Evolutionary conservation across 1,284 basidiomycete genomes (phyloP).

Genomic region (Coniferiporia sulphurascens): DNA sequence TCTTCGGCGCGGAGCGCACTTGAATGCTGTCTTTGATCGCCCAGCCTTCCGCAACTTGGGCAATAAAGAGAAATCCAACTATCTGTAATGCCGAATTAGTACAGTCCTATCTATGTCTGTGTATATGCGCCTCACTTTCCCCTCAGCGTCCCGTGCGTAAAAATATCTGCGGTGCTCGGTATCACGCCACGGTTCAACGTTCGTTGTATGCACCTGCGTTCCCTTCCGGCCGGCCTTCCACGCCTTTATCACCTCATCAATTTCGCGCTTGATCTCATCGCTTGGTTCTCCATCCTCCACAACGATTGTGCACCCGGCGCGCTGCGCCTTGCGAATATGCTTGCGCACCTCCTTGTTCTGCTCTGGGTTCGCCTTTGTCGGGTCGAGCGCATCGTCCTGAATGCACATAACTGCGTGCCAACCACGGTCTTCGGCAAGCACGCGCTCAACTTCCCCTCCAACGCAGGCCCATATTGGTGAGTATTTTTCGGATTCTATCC

Average conservation of each 20-base stretch:
- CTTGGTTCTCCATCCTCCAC: constrained; percentile 35
- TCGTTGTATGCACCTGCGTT: constrained; percentile 51
- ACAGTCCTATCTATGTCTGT: constrained; percentile 1
- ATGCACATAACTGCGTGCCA: constrained; percentile 49
- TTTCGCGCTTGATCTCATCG: constrained; percentile 33
- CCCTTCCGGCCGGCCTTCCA: constrained; percentile 45
- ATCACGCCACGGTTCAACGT: constrained; percentile 49
- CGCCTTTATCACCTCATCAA: constrained; percentile 41
- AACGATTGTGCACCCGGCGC: constrained; percentile 42
- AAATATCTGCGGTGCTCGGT: constrained; percentile 48
- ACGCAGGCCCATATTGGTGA: constrained; percentile 52
- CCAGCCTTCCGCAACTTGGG: constrained; percentile 46
- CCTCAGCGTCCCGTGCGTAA: constrained; percentile 40
- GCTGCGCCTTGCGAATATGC: constrained; percentile 45
- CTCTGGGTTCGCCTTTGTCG: constrained; percentile 35
- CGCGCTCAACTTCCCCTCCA: constrained; percentile 38
- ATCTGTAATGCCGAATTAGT: constrained; percentile 22
- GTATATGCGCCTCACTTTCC: constrained; percentile 28
- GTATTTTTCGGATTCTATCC: constrained; percentile 30
- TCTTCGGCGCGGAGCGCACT: constrained; percentile 13
- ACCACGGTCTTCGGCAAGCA: constrained; percentile 40
- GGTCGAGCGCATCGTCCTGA: constrained; percentile 49
- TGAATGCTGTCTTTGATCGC: constrained; percentile 34
- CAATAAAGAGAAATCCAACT: constrained; percentile 46
- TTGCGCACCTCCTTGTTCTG: constrained; percentile 38